phyloP scores from a whole-genome alignment of 805 yeast genomes.

The Schwanniomyces sp. region DNA sequence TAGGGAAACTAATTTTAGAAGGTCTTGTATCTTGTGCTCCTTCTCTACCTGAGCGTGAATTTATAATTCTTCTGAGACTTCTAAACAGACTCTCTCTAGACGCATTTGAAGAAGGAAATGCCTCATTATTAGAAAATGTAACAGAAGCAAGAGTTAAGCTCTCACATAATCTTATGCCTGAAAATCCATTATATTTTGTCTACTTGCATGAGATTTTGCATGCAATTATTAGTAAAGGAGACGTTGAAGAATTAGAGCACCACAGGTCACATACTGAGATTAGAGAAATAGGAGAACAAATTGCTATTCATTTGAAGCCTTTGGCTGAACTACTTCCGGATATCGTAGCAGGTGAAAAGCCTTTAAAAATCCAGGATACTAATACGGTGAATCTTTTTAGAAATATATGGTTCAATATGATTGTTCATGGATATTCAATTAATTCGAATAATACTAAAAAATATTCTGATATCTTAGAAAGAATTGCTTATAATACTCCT shows the following conservation, averaged over 20 bases:
- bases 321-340: constrained; percentile 73
- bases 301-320: constrained; percentile 63
- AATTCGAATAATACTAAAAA: constrained; percentile 53
- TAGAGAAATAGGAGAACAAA: constrained; percentile 67
- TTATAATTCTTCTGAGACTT: constrained; percentile 58
- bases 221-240: constrained; percentile 74
- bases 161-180: constrained; percentile 36
- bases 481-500: constrained; percentile 85
- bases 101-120: constrained; percentile 44
- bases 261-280: constrained; percentile 78
- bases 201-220: constrained; percentile 68
- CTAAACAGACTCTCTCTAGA: constrained; percentile 50
- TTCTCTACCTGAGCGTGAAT: constrained; percentile 62
- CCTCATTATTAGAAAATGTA: constrained; percentile 37
- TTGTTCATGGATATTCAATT: constrained; percentile 82
- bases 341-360: constrained; percentile 38
- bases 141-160: constrained; percentile 50
- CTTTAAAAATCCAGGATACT: constrained; percentile 47
- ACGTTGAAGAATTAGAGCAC: constrained; percentile 69
- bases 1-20: constrained; percentile 55
- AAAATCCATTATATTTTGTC: constrained; percentile 44
- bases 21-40: constrained; percentile 68
- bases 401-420: constrained; percentile 93
- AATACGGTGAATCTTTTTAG: constrained; percentile 62
- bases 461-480: constrained; percentile 50